Evolutionary conservation across 306 rosid genomes (phyloP).

Genomic region (Malus domestica): ASM211411v1 NC_041795.1:26375501-26376000

Average conservation of each 20-base stretch:
- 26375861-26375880: slow-evolving; percentile 31
- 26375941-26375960: slow-evolving; percentile 36
- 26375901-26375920: slow-evolving; percentile 74
- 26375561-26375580: slow-evolving; percentile 32
- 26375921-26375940: slow-evolving; percentile 48
- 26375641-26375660: slow-evolving; percentile 15
- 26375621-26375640: slow-evolving; percentile 39
- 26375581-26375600: slow-evolving; percentile 31
- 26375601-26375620: slow-evolving; percentile 43
- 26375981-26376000: slow-evolving; percentile 51
- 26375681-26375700: neutral
- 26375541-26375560: slow-evolving; percentile 42
- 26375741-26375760: slow-evolving; percentile 1
- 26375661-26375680: neutral
- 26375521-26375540: slow-evolving; percentile 51
- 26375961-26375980: slow-evolving; percentile 41
- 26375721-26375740: slow-evolving; percentile 12
- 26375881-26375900: slow-evolving; percentile 73
- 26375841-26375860: slow-evolving; percentile 24
- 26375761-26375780: slow-evolving; percentile 66
- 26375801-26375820: slow-evolving; percentile 40
- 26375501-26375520: slow-evolving; percentile 64
- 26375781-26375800: slow-evolving; percentile 43
- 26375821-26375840: slow-evolving; percentile 65
- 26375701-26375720: neutral